These are phyloP conservation scores for Pichia membranifaciens DNA, from an alignment of 805 yeast genomes.

Conservation along the genomic window DNA sequence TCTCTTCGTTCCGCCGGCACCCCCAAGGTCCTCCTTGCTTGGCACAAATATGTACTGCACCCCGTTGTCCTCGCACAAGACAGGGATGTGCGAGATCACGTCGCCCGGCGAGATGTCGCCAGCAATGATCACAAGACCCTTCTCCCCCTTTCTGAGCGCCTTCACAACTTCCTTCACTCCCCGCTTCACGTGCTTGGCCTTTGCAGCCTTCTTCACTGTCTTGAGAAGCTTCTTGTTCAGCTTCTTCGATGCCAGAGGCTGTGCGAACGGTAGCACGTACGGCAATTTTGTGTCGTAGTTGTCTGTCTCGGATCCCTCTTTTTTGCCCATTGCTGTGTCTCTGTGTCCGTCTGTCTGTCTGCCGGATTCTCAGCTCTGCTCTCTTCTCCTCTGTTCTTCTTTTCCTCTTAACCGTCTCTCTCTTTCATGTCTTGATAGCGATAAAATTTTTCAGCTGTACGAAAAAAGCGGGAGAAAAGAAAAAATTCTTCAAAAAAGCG, in stretches of 20 bases:
- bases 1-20: slow-evolving; percentile 98
- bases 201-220: slow-evolving; percentile 95
- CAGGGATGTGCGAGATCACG: slow-evolving; percentile 95
- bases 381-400: background rate
- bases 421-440: slow-evolving; percentile 1
- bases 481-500: background rate
- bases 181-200: slow-evolving; percentile 96
- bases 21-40: slow-evolving; percentile 95
- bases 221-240: slow-evolving; percentile 91
- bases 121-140: slow-evolving; percentile 92
- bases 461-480: background rate
- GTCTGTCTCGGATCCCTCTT: slow-evolving; percentile 48
- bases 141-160: slow-evolving; percentile 95
- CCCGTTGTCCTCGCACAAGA: slow-evolving; percentile 86
- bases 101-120: slow-evolving; percentile 98
- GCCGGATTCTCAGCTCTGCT: background rate
- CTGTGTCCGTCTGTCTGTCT: background rate
- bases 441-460: background rate
- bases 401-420: background rate
- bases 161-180: slow-evolving; percentile 99
- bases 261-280: slow-evolving; percentile 86
- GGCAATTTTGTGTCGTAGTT: slow-evolving; percentile 90
- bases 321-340: slow-evolving; percentile 36
- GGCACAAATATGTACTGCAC: slow-evolving; percentile 94
- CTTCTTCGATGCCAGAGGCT: slow-evolving; percentile 93